These are phyloP conservation scores for Leccinum ochraceum DNA, from an alignment of 768 basidiomycete genomes.

Conservation along the genomic window DNA sequence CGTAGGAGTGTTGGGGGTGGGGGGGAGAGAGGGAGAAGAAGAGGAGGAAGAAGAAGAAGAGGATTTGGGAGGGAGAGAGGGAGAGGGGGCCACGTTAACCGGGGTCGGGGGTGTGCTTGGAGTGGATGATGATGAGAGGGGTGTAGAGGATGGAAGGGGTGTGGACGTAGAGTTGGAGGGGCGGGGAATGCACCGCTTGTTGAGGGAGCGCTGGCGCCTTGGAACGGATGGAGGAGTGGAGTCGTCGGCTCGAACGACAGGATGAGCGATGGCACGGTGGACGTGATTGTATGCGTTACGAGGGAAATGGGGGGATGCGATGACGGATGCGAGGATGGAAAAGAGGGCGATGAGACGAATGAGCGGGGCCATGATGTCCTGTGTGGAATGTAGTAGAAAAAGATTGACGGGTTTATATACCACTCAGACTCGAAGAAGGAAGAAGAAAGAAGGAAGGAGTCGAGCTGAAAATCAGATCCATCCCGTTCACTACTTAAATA, in stretches of 20 bases:
- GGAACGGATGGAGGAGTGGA: neutral
- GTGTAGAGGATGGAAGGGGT: neutral
- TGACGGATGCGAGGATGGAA: conserved; percentile 37
- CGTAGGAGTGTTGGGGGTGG: neutral
- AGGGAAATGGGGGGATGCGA: conserved; percentile 40
- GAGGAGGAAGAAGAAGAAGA: neutral
- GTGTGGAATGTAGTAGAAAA: conserved; percentile 3
- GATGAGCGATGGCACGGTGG: conserved; percentile 19
- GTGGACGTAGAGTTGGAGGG: conserved; percentile 19
- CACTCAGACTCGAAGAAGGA: neutral
- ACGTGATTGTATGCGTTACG: conserved; percentile 26
- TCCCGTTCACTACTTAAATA: neutral
- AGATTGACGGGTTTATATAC: conserved; percentile 20
- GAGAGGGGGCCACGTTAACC: conserved; percentile 25
- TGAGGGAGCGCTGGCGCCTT: conserved; percentile 29
- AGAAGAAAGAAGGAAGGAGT: neutral
- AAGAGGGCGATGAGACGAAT: conserved; percentile 44
- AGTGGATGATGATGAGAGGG: neutral
- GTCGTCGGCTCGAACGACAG: neutral
- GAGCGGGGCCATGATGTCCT: conserved; percentile 35
- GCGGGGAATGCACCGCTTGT: conserved; percentile 27
- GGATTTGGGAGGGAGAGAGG: neutral
- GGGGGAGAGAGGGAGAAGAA: neutral
- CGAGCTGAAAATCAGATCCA: neutral
- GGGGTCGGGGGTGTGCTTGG: conserved; percentile 7